phyloP scores from a whole-genome alignment of 306 rosid genomes.

The Quercus engelmannii region DNA sequence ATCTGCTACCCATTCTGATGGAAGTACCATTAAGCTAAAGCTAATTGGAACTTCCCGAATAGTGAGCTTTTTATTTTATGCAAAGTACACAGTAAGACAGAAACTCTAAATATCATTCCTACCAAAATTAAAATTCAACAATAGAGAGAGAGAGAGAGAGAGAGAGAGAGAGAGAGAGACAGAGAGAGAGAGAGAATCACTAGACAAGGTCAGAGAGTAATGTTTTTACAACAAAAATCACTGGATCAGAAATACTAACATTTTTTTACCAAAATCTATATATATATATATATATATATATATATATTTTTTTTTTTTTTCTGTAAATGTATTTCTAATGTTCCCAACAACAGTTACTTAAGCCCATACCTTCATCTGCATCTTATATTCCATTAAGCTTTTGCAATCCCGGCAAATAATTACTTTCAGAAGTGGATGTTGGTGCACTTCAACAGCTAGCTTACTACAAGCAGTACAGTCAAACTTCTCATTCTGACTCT shows the following conservation, averaged over 20 bases:
- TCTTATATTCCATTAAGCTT: slow-evolving; percentile 45
- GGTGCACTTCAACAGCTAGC: slow-evolving; percentile 42
- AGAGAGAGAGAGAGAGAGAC: background rate
- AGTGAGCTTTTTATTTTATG: background rate
- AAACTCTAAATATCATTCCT: background rate
- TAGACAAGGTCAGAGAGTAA: background rate
- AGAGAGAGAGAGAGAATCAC: background rate
- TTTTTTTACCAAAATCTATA: too few relatives aligned
- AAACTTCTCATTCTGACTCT: slow-evolving; percentile 37
- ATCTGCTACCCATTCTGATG: too few relatives aligned
- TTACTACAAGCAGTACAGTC: slow-evolving; percentile 67
- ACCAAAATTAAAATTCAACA: background rate
- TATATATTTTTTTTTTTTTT: too few relatives aligned
- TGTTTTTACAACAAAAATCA: background rate
- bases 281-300: too few relatives aligned
- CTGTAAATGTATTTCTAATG: background rate
- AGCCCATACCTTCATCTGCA: slow-evolving; percentile 40
- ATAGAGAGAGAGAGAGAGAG: background rate
- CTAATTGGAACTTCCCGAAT: too few relatives aligned
- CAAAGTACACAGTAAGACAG: background rate
- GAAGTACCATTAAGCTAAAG: too few relatives aligned
- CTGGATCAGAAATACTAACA: background rate
- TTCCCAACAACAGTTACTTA: slow-evolving; percentile 8
- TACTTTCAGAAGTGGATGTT: slow-evolving; percentile 72
- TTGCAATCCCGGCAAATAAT: slow-evolving; percentile 73